phyloP scores from a whole-genome alignment of 1,284 basidiomycete species.

The Xerocomus cyaneibrunnescens region DNA sequence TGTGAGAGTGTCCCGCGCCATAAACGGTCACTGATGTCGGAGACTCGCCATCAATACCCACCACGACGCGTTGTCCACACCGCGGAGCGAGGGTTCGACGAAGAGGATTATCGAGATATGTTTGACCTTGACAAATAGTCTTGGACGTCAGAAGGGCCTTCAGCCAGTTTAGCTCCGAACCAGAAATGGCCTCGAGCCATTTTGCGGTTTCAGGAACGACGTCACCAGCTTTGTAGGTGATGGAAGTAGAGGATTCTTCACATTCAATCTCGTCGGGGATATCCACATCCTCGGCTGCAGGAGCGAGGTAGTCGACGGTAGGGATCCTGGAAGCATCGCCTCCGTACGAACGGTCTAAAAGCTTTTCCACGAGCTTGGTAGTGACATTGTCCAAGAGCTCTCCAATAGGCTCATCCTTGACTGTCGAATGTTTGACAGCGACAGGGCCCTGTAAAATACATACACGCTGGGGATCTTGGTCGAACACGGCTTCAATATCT shows the following conservation, averaged over 20 bases:
- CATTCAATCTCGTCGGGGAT: conserved; percentile 50
- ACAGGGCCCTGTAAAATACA: conserved; percentile 98
- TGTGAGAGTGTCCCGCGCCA: conserved; percentile 82
- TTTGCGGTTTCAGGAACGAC: conserved; percentile 58
- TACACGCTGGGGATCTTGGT: conserved; percentile 96
- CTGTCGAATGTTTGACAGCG: conserved; percentile 83
- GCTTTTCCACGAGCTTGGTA: conserved; percentile 70
- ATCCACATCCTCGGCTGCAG: conserved; percentile 43
- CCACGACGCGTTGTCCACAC: conserved; percentile 70
- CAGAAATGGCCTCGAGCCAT: conserved; percentile 89
- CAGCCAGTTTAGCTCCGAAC: conserved; percentile 81
- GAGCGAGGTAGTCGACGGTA: conserved; percentile 83
- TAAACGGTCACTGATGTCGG: conserved; percentile 63
- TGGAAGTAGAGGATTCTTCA: conserved; percentile 44
- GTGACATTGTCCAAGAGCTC: conserved; percentile 91
- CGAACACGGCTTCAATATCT: conserved; percentile 98
- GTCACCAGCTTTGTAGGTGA: conserved; percentile 59
- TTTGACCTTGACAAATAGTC: conserved; percentile 82
- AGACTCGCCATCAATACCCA: conserved; percentile 47
- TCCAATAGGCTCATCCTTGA: conserved; percentile 93
- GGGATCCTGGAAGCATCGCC: conserved; percentile 83
- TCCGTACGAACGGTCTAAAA: conserved; percentile 79
- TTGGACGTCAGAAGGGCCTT: conserved; percentile 81
- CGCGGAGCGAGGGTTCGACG: conserved; percentile 87
- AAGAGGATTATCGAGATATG: conserved; percentile 89